Evolutionary conservation across 129 eudicot species (phyloP).

Genomic region (Erigeron canadensis): DNA sequence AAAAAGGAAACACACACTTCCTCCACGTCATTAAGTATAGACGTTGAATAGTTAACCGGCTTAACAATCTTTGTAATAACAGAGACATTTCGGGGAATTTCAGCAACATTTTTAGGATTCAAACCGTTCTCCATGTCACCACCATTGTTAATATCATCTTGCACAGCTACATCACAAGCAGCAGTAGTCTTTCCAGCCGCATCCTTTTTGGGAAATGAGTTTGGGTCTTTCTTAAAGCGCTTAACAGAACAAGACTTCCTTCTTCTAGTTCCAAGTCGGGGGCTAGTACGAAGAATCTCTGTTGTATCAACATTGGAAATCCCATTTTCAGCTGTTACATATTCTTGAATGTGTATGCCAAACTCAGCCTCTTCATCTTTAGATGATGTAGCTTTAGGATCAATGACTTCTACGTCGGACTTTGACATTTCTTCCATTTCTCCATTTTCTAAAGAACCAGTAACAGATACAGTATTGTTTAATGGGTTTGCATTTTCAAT

Average conservation of each 20-base stretch:
- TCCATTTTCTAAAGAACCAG: slow-evolving; percentile 23
- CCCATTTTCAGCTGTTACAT: slow-evolving; percentile 29
- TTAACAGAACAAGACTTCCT: slow-evolving; percentile 85
- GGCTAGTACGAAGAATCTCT: slow-evolving; percentile 40
- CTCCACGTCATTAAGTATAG: slow-evolving; percentile 39
- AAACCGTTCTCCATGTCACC: slow-evolving; percentile 23
- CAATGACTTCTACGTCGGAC: slow-evolving; percentile 31
- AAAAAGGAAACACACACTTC: slow-evolving; percentile 65
- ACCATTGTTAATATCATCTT: slow-evolving; percentile 22
- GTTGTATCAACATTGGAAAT: slow-evolving; percentile 31
- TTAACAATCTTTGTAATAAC: slow-evolving; percentile 55
- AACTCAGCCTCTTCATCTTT: slow-evolving; percentile 28
- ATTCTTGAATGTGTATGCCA: slow-evolving; percentile 36
- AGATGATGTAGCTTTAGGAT: slow-evolving; percentile 34
- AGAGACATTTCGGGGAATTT: slow-evolving; percentile 27
- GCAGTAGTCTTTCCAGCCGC: slow-evolving; percentile 8
- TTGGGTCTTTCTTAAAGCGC: slow-evolving; percentile 59
- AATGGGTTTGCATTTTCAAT: slow-evolving; percentile 21
- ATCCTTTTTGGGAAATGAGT: slow-evolving; percentile 22
- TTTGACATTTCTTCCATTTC: slow-evolving; percentile 28
- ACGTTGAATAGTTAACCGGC: slow-evolving; percentile 65
- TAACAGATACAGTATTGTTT: slow-evolving; percentile 32
- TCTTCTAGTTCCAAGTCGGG: slow-evolving; percentile 51
- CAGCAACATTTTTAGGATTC: slow-evolving; percentile 16
- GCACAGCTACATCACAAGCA: slow-evolving; percentile 29